Evolutionary conservation across 352 stramenopile species (phyloP), one percentile per base, ranked within the genome.

Genomic region (Globisporangium alternatum): DNA sequence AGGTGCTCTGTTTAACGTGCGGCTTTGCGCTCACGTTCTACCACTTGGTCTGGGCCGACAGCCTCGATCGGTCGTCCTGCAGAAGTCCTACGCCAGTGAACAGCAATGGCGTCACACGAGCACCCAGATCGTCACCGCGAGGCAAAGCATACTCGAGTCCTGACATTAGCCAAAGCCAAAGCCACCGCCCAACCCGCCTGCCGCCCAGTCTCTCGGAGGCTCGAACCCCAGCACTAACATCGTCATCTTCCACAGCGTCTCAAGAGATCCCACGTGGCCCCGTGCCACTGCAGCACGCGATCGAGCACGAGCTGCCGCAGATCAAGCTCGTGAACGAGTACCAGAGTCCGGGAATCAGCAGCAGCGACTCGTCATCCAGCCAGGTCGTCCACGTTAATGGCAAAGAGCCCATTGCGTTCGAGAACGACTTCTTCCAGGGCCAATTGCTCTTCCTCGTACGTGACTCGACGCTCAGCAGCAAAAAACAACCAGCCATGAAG

Each of bases 371-470:
- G 31, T 10, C 19, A 61, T 39, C 21, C n/a, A 13, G 49, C 25
- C 25, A 13, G 3, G 5, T 2, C 19, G 22, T 57, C 15, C 31
- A 30, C 1, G 66, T 81, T 22, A 81, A 84, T 52, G 60, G 63
- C 3, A 69, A 72, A 17, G 64, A 77, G 6, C 74, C 74, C n/a
- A 72, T 81, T 35, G 35, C 77, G n/a, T 76, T 85, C 57, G 74
- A 85, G 53, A 78, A 75, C 30, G 77, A 79, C 7, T 67, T 79
- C 15, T 81, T 85, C 51, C 56, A 68, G 30, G 77, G 77, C 3
- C 67, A 71, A 17, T 47, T 74, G 28, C 65, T 83, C 21, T 68
- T 85, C 31, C 63, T 84, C 55, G 74, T 80, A 0, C 67, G 67
- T 30, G 57, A 80, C 62, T 52, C 60, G 49, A 53, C 69, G 12